Base-by-base conservation (phyloP, 371 early-diverging fungal species). In the Syncephalis plumigaleata region DNA sequence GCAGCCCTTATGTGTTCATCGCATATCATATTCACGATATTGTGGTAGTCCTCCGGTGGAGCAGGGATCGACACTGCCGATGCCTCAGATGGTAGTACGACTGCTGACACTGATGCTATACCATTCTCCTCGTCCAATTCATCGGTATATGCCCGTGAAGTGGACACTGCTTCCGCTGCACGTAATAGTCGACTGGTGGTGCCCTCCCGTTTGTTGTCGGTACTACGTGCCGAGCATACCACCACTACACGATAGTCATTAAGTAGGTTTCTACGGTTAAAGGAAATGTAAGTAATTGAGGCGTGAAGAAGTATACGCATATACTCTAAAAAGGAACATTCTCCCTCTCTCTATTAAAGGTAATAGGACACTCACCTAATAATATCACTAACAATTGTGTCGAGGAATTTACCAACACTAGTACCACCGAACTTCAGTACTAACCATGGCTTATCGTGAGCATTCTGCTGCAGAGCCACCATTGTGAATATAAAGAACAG, bases 381-480 rank as follows among this genome's bases (percentile, higher is more conserved):
- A 39, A 79, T 72, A 49, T 62, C 60, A 25, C 62, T 64, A n/a
- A 70, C 63, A 51, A 79, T 76, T 42, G 60, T 65, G 16, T 70
- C 67, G 39, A 73, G 48, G 52, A 79, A 87, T 63, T 87, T 87
- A 49, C 89, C 86, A 36, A 88, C 71, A 55, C 84, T 83, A 36
- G 89, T 88, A 26, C 89, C 87, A 45, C 89, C 89, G 65, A 83
- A 88, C 66, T 88, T 88, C 57, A 82, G 79, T 24, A 86, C 84
- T 25, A 80, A 55, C 77, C 78, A 82, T 42, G 75, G 76, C 9
- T 53, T 52, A 67, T 53, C 50, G 20, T 3, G 18, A 23, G 25
- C 15, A 21, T 36, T 43, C 11, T 27, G 4, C 20, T 16, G 31
- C 4, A 31, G 31, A 31, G 31, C 31, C 7, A 31, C 31, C 31